Evolutionary conservation across 2,329 filamentous ascomycete genomes (phyloP), one percentile per base, ranked within the genome.

Genomic region (Fusarium sp.): DNA sequence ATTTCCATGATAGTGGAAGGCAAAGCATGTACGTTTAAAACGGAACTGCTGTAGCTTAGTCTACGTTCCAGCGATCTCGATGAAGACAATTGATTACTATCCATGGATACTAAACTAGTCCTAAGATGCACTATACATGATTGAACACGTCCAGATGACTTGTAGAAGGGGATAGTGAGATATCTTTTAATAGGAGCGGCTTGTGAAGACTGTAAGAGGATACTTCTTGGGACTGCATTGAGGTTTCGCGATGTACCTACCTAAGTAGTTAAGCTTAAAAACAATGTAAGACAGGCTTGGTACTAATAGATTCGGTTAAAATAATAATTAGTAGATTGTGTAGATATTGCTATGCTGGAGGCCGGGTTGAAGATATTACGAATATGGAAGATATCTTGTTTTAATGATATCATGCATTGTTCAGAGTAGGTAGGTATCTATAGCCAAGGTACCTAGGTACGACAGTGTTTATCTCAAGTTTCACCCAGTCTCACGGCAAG

Each of bases 11-110:
- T 39, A 25, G 31, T 13, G 26, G 29, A 19, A 13, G n/a, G 32
- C 6, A 28, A 6, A 28, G 7, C 13, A 29, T 2, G 6, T 15
- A 42, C 63, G 54, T 66, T 64, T 47, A 24, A 64, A 49, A 64
- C 46, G 63, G 54, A 31, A 3, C 11, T 44, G 5, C 12, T 48
- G 15, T n/a, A 19, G 19, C 25, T 31, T 25, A 42, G 24, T 31
- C 15, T 34, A 6, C 7, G n/a, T 15, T 4, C 28, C 38, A 39
- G 38, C 19, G 39, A 60, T 64, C 51, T 65, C 36, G 56, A 62
- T 65, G 38, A 46, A 57, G 34, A 39, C 29, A 34, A 3, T 34
- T n/a, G 12, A n/a, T n/a, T n/a, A n/a, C 31, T 34, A 34, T 19
- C 19, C 19, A 19, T 19, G 19, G 19, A 19, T 34, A 34, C 31